Base-by-base conservation (phyloP, 805 yeast genomes). In the Saccharomycopsis fermentans region DNA sequence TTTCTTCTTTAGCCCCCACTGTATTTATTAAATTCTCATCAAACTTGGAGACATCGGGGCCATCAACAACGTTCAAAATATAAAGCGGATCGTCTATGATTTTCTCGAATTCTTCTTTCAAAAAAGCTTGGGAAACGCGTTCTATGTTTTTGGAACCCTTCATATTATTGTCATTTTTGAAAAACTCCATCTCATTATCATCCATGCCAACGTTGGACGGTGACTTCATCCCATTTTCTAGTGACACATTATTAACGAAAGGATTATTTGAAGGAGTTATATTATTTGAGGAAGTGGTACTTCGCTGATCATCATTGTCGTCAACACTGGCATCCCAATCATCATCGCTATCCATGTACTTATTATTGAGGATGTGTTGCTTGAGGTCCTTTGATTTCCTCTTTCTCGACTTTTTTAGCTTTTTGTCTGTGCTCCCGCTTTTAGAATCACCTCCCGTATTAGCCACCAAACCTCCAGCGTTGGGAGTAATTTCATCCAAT, bases 291-390 rank as follows among this genome's bases (percentile, higher is more conserved):
- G 29, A 27, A n/a, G 26, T 54, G 26, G 64, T 70, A 48, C 47
- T 37, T 21, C 34, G 37, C 53, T 53, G 55, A 21, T 26, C 60
- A 21, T 43, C 50, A 11, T 16, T 43, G 26, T 73, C 75, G 52
- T 79, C 81, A 58, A 80, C 83, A 51, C 83, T 85, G 12, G 92
- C 95, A 69, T 90, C 92, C 97, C 97, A 90, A 70, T 90, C 97
- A 65, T 87, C 96, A 68, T 90, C 96, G 59, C 84, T 73, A 67
- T 90, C 96, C 51, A 82, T 74, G 67, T 84, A 86, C 58, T 71
- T 54, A 59, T 60, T 60, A 37, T 56, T 60, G 35, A 58, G 63
- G 14, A 48, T 58, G 6, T 59, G 61, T 43, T 60, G 61, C 9
- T 26, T 37, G 3, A 27, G 32, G 17, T 50, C 34, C 12, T 26